phyloP scores from a whole-genome alignment of 805 yeast genomes.

The Saccharomyces eubayanus region DNA sequence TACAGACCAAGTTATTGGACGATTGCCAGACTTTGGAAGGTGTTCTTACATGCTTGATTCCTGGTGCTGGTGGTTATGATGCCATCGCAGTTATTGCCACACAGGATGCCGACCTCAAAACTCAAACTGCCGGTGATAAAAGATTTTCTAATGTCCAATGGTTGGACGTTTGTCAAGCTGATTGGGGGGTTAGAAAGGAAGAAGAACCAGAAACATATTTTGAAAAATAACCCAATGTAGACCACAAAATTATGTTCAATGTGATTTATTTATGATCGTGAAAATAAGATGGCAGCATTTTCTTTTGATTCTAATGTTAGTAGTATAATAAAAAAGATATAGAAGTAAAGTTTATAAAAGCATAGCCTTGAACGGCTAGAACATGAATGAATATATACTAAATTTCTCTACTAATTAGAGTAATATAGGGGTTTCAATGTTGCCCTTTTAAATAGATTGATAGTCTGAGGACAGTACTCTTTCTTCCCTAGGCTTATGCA shows the following conservation, averaged over 20 bases:
- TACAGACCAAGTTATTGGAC: conserved; percentile 66
- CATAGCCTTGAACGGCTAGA: no score
- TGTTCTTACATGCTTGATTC: conserved; percentile 91
- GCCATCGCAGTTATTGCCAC: conserved; percentile 72
- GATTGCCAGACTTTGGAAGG: conserved; percentile 52
- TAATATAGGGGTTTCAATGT: neutral
- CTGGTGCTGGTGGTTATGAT: conserved; percentile 98
- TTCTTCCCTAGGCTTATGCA: neutral
- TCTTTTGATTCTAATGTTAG: no score
- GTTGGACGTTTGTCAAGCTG: conserved; percentile 60
- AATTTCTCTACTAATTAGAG: no score
- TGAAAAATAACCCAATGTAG: neutral
- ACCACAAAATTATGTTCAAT: neutral
- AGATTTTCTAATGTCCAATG: conserved; percentile 47
- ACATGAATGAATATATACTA: no score
- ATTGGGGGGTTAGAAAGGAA: conserved; percentile 42
- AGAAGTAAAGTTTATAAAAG: no score
- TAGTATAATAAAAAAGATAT: no score
- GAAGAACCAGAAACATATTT: conserved; percentile 31
- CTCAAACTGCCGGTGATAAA: conserved; percentile 20
- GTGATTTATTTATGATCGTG: neutral
- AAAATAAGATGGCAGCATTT: neutral
- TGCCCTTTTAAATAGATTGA: neutral
- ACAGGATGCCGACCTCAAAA: conserved; percentile 33
- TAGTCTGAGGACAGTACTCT: neutral